Evolutionary conservation across 106 monocot species (phyloP).

Genomic region (Iris macrosiphon): DNA sequence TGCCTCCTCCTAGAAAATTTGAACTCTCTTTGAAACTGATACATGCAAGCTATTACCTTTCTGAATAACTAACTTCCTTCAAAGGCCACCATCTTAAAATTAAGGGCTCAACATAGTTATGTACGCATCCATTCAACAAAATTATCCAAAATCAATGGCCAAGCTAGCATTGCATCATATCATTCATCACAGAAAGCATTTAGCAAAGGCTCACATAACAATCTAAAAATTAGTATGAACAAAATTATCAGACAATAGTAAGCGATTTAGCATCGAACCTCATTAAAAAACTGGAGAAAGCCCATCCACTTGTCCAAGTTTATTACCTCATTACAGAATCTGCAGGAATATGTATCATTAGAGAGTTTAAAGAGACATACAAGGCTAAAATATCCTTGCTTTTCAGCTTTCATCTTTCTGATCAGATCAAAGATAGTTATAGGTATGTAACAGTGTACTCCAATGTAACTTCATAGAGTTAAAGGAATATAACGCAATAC

Average conservation of each 20-base stretch:
- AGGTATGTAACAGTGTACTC: too few relatives aligned
- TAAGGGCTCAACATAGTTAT: background rate
- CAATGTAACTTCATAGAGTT: constrained; percentile 14
- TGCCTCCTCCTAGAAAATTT: too few relatives aligned
- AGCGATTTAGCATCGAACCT: constrained; percentile 32
- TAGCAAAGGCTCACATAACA: background rate
- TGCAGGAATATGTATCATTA: too few relatives aligned
- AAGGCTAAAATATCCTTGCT: constrained; percentile 85
- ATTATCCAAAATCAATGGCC: constrained; percentile 96
- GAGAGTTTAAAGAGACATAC: constrained; percentile 41
- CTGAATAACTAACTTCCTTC: too few relatives aligned
- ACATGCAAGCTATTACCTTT: too few relatives aligned
- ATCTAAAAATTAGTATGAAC: background rate
- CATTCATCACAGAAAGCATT: background rate
- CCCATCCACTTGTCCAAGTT: constrained; percentile 94
- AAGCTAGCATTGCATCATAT: constrained; percentile 71
- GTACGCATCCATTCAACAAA: constrained; percentile 84
- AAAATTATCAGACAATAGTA: background rate
- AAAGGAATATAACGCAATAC: constrained; percentile 33
- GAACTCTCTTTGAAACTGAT: too few relatives aligned
- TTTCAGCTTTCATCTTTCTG: constrained; percentile 91
- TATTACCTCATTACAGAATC: constrained; percentile 83
- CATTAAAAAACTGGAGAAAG: constrained; percentile 79
- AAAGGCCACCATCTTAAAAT: too few relatives aligned
- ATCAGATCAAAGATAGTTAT: constrained; percentile 3